Base-by-base conservation (phyloP, 768 basidiomycete genomes). In the Tremella yokohamensis region DNA sequence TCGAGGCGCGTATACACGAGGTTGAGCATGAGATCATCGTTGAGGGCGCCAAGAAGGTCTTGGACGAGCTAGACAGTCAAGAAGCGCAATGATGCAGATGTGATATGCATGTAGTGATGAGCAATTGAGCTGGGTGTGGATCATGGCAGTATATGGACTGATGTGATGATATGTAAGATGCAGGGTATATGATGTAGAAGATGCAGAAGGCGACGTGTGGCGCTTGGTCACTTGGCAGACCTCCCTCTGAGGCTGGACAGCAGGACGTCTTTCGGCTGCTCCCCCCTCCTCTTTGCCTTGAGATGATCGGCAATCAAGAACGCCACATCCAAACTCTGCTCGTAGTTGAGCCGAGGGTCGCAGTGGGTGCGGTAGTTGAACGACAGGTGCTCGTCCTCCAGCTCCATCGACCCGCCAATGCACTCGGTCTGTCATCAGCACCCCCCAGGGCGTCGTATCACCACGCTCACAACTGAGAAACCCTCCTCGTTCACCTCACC, bases 281-380 rank as follows among this genome's bases (percentile, higher is more conserved):
- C 70, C 2, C 75, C 75, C 52, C 65, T 52, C 58, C 87, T 81
- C 62, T 84, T 83, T 56, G 86, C 84, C 64, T 89, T 88, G 75
- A 87, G 84, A 72, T 87, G 81, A 63, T 90, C 85, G 13, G 89
- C 87, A 60, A 92, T 81, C 51, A 93, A 77, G 80, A 93, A 92
- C 0, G 90, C 90, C 20, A 92, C 84, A 68, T 90, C 89, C n/a
- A 97, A 81, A 45, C 87, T 87, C 75, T 94, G 92, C 76, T 94
- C 92, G 65, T 91, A 91, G 75, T 96, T 94, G 62, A 97, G 78
- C 45, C 93, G 79, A 1, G 92, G 94, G 79, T 97, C 93, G 72
- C 94, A 97, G 79, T 94, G 94, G 1, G 87, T 85, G 79, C 94
- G 87, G 74, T 98, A 99, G 64, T 93, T 81, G 75, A 93, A 78